Percentiles rank a stretch among this genome's conserved stretches.
Evolutionary conservation across 2,329 filamentous ascomycete species (phyloP).

Genomic region (Madurella mycetomatis): DNA sequence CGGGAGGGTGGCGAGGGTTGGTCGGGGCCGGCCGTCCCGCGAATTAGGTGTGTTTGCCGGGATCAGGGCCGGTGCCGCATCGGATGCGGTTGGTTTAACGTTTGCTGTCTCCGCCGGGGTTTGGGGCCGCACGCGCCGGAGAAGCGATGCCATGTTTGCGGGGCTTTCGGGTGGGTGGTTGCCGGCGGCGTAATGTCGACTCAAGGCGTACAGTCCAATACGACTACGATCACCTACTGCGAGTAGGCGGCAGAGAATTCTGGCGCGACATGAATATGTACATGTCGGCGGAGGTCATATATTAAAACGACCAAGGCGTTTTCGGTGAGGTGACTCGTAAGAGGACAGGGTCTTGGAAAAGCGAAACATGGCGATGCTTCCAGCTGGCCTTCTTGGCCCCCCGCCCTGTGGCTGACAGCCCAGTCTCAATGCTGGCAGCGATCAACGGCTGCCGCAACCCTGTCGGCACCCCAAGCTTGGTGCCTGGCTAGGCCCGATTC

Average conservation of each 20-base stretch:
- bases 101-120: neutral
- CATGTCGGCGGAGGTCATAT: neutral
- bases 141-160: slow-evolving; percentile 12
- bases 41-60: neutral
- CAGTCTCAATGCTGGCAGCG: neutral
- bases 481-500: slow-evolving; percentile 17
- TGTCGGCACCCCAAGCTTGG: neutral
- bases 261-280: neutral
- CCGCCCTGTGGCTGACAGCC: neutral
- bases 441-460: neutral
- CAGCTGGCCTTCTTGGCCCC: slow-evolving; percentile 7
- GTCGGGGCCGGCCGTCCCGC: neutral
- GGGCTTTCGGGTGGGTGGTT: neutral
- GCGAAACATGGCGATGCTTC: slow-evolving; percentile 7
- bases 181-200: neutral
- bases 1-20: slow-evolving; percentile 50
- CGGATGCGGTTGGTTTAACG: neutral
- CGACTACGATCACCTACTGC: neutral
- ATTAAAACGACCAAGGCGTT: neutral
- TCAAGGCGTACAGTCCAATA: neutral
- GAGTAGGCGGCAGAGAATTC: neutral
- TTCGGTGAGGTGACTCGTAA: neutral
- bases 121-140: slow-evolving; percentile 5
- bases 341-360: slow-evolving; percentile 9
- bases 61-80: neutral